Base-by-base conservation (phyloP, 2,329 filamentous ascomycete genomes). In the Emmonsiellopsis sp. region DNA sequence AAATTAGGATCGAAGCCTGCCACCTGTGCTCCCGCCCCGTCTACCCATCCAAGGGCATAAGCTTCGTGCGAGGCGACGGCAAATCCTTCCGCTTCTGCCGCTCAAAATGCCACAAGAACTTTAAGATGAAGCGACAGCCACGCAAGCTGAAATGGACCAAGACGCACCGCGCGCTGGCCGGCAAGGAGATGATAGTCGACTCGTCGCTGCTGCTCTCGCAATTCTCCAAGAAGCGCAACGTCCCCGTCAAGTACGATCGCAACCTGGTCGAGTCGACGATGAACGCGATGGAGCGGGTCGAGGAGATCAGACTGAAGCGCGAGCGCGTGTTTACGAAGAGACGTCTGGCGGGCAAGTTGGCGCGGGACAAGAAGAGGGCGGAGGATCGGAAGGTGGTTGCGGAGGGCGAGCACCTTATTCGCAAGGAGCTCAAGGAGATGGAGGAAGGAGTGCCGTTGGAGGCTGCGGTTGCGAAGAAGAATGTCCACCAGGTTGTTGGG, bases 91-190 rank as follows among this genome's bases (percentile, higher is more conserved):
- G 79, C 51, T 87, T 86, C 72, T 86, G 84, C 74, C 78, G 82
- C 49, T 78, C 74, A 47, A 83, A 84, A 76, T 83, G 80, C 71
- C 83, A 86, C 73, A 84, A 84, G 65, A 85, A 84, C 71, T 95
- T 94, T 82, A 93, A 94, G 76, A 95, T 95, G 88, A 95, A 95
- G 86, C 85, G 93, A 61, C 96, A 97, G 75, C 91, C 92, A 37
- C 85, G 92, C 70, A 95, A 96, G 74, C 82, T 97, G 63, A 93
- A 90, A 74, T 96, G 92, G 93, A 96, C 92, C 58, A 95, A 96
- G 79, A 84, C 88, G 51, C 92, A 91, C 80, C 86, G 90, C 66
- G 86, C 85, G 68, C 82, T 86, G 14, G 85, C 87, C 54, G 88
- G 88, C 75, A 94, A 90, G 76, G 81, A 84, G 72, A 84, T 95